Evolutionary conservation across 140 eudicot species (phyloP).

Genomic region (Flaveria floridana): DNA sequence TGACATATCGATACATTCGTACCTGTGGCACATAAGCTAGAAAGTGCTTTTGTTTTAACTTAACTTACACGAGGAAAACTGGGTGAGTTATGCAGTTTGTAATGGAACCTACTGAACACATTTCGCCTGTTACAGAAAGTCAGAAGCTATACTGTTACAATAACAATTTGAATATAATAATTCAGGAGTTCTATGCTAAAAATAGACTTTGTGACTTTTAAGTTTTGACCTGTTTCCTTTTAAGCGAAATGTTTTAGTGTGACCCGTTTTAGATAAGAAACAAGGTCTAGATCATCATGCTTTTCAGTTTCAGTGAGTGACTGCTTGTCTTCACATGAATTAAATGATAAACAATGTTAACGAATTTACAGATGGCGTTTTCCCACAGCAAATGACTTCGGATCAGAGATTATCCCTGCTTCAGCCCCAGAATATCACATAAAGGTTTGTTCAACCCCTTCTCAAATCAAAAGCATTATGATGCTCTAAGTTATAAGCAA

Average conservation of each 20-base stretch:
- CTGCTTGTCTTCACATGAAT: constrained; percentile 1
- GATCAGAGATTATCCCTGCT: constrained; percentile 96
- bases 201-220: neutral
- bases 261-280: neutral
- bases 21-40: neutral
- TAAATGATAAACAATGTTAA: constrained; percentile 16
- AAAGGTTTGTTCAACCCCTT: constrained; percentile 47
- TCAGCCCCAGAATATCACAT: constrained; percentile 68
- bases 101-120: neutral
- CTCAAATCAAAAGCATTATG: neutral
- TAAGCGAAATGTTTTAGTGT: neutral
- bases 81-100: neutral
- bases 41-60: neutral
- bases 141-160: neutral
- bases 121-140: neutral
- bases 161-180: neutral
- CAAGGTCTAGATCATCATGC: constrained; percentile 21
- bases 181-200: neutral
- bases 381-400: constrained; percentile 95
- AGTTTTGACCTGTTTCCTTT: neutral
- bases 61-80: neutral
- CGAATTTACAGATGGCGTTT: constrained; percentile 79
- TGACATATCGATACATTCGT: neutral
- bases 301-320: neutral
- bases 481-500: neutral